phyloP scores from a whole-genome alignment of 345 rosid species.

The Acer yangbiense region DNA sequence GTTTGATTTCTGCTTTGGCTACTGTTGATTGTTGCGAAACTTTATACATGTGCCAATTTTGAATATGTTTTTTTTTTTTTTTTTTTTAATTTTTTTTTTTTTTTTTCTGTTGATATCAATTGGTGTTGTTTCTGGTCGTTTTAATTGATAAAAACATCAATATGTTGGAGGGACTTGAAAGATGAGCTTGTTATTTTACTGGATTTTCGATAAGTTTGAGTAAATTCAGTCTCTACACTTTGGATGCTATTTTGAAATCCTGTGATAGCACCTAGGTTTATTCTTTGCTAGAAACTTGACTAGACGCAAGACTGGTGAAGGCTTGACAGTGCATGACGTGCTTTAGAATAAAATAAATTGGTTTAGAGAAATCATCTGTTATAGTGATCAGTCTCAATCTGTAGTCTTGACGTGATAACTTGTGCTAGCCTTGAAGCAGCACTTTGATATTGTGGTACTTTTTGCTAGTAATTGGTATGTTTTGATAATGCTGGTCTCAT shows the following conservation, averaged over 20 bases:
- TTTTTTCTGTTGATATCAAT: neutral
- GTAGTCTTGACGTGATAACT: neutral
- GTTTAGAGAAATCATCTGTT: neutral
- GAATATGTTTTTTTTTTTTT: no score
- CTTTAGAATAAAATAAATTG: neutral
- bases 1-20: neutral
- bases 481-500: neutral
- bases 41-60: neutral
- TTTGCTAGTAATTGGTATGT: neutral
- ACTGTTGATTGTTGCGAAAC: neutral
- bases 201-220: neutral
- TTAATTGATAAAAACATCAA: neutral
- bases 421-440: neutral
- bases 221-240: neutral
- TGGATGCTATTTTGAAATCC: neutral
- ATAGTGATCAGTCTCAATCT: neutral
- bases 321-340: neutral
- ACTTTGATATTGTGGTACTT: neutral
- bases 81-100: no score
- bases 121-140: neutral
- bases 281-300: slow-evolving; percentile 1
- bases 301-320: neutral
- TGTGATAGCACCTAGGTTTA: neutral
- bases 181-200: slow-evolving; percentile 1
- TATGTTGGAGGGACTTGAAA: neutral